phyloP scores from a whole-genome alignment of 371 early-diverging fungal genomes.

The Mortierella sp. region DNA sequence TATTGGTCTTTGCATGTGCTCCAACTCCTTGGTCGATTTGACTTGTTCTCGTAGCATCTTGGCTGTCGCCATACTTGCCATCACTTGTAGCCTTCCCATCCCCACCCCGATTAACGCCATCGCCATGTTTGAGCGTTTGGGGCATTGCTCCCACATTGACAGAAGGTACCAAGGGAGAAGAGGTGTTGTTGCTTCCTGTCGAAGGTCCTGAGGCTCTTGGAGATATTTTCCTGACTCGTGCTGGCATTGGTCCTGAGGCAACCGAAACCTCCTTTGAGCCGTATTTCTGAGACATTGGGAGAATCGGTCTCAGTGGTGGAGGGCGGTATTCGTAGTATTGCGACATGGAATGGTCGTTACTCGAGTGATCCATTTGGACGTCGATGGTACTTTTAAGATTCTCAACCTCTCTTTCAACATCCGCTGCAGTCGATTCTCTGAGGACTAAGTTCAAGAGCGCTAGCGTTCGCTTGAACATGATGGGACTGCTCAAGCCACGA shows the following conservation, averaged over 20 bases:
- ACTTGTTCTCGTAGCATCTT: too few species aligned
- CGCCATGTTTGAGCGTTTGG: neutral
- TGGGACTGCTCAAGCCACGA: conserved; percentile 38
- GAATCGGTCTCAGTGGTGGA: conserved; percentile 41
- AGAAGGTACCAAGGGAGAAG: neutral
- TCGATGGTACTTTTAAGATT: conserved; percentile 38
- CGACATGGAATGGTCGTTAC: conserved; percentile 3
- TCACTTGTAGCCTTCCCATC: neutral
- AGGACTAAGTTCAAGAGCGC: conserved; percentile 47
- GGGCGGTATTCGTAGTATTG: conserved; percentile 28
- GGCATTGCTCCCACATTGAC: neutral
- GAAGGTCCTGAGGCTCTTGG: conserved; percentile 25
- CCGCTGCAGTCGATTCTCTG: conserved; percentile 44
- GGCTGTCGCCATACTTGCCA: too few species aligned
- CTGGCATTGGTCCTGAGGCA: conserved; percentile 21
- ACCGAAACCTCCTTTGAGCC: conserved; percentile 28
- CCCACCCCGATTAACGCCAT: neutral
- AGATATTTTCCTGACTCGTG: conserved; percentile 47
- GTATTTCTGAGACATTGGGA: conserved; percentile 52
- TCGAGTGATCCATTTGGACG: conserved; percentile 18
- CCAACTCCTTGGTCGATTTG: too few species aligned
- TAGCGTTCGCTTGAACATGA: conserved; percentile 52
- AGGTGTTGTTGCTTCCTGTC: neutral
- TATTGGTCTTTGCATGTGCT: neutral
- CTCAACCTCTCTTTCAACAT: conserved; percentile 48